Evolutionary conservation across 148 eudicot genomes (phyloP).

Genomic region (Hydrangea macrophylla): DNA sequence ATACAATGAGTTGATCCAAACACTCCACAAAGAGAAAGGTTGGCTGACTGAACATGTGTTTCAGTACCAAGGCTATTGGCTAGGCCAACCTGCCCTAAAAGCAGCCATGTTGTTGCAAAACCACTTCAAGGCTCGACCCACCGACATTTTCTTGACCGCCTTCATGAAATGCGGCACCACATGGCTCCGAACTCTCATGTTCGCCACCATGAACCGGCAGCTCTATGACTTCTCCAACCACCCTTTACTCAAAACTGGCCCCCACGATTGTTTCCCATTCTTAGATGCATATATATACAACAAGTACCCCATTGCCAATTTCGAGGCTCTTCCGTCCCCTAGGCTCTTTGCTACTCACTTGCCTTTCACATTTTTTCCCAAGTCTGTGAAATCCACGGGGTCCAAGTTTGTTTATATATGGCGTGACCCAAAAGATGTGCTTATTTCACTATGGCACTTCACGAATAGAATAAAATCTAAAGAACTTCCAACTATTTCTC

Average conservation of each 20-base stretch:
- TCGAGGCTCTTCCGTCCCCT: background rate
- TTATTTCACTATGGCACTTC: conserved; percentile 12
- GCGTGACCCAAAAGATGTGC: conserved; percentile 18
- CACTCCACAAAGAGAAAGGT: conserved; percentile 13
- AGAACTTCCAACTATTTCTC: background rate
- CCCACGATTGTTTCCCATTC: conserved; percentile 13
- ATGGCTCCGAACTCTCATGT: conserved; percentile 16
- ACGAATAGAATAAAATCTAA: background rate
- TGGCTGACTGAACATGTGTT: conserved; percentile 7
- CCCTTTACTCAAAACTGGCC: conserved; percentile 10
- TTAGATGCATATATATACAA: background rate
- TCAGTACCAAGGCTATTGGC: conserved; percentile 19
- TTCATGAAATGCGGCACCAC: conserved; percentile 17
- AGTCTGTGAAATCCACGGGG: background rate
- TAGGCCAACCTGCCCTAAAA: background rate
- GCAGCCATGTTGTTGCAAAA: conserved; percentile 6
- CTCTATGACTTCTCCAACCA: background rate
- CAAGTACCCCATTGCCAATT: background rate
- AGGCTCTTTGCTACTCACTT: conserved; percentile 16
- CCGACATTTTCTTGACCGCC: conserved; percentile 1
- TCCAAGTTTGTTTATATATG: conserved; percentile 17
- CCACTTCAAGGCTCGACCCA: conserved; percentile 5
- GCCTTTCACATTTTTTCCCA: conserved; percentile 1
- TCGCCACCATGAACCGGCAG: conserved; percentile 9
- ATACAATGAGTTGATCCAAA: background rate